Evolutionary conservation across 208 protist species (phyloP).

Genomic region (Wallacemonas rigidus): DNA sequence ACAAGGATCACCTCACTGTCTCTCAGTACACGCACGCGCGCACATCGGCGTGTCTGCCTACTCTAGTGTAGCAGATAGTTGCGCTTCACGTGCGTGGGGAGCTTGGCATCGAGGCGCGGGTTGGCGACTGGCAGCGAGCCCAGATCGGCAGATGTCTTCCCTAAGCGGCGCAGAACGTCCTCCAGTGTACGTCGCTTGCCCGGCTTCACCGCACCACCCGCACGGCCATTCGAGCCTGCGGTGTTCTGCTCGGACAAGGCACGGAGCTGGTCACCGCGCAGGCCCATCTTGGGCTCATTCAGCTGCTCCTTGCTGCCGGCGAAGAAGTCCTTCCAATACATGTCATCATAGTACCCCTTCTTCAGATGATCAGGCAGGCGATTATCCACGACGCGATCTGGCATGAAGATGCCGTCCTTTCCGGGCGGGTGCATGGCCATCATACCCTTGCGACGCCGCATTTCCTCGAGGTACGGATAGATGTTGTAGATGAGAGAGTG

Average conservation of each 20-base stretch:
- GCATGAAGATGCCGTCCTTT: constrained; percentile 91
- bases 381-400: constrained; percentile 92
- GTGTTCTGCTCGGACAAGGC: constrained; percentile 40
- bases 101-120: constrained; percentile 79
- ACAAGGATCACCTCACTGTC: neutral
- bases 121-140: constrained; percentile 85
- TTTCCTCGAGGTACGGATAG: constrained; percentile 93
- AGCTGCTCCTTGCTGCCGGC: constrained; percentile 88
- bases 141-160: constrained; percentile 82
- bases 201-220: constrained; percentile 22
- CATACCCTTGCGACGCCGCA: constrained; percentile 92
- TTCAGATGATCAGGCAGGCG: constrained; percentile 92
- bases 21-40: neutral
- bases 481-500: constrained; percentile 93
- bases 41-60: neutral
- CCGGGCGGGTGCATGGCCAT: constrained; percentile 93
- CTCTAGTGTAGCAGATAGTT: constrained; percentile 79
- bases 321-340: constrained; percentile 94
- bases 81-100: constrained; percentile 88
- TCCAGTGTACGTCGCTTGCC: constrained; percentile 82
- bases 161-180: constrained; percentile 80
- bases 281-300: constrained; percentile 90
- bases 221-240: constrained; percentile 1
- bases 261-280: constrained; percentile 91
- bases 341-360: constrained; percentile 94